Percentiles rank a stretch among this genome's conserved stretches.
phyloP scores from a whole-genome alignment of 208 protist species.

The Crithidia thermophila region DNA sequence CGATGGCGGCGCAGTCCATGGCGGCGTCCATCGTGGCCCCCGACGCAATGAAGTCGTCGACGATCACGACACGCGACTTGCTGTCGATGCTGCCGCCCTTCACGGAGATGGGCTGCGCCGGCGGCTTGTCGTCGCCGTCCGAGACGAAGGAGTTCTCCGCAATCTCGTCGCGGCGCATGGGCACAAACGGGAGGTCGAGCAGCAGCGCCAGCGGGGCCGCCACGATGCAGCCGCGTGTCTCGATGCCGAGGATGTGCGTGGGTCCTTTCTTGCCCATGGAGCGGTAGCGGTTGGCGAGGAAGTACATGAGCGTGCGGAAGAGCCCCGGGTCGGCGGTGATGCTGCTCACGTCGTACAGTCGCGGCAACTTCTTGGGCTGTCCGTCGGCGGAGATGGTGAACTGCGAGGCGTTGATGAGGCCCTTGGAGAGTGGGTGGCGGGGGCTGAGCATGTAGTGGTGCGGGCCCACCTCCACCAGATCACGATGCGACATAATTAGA shows the following conservation, averaged over 20 bases:
- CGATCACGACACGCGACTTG: conserved; percentile 72
- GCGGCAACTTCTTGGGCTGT: conserved; percentile 9
- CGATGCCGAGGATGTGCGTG: conserved; percentile 79
- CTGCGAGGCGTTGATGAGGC: conserved; percentile 23
- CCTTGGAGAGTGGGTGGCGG: conserved; percentile 34
- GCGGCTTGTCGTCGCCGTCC: conserved; percentile 41
- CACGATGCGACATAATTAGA: conserved; percentile 9
- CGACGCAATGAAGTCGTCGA: conserved; percentile 91
- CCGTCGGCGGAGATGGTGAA: conserved; percentile 10
- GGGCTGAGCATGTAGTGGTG: conserved; percentile 50
- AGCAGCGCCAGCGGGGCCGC: conserved; percentile 76
- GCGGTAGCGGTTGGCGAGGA: conserved; percentile 68
- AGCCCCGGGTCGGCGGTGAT: conserved; percentile 76
- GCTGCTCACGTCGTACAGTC: conserved; percentile 86
- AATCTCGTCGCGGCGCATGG: conserved; percentile 53
- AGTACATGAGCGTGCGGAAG: conserved; percentile 66
- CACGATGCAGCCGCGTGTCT: conserved; percentile 80
- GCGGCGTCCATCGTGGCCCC: conserved; percentile 70
- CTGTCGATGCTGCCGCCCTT: conserved; percentile 62
- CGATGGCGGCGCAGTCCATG: conserved; percentile 68
- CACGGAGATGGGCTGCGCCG: conserved; percentile 41
- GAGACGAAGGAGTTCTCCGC: conserved; percentile 32
- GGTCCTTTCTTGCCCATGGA: conserved; percentile 53
- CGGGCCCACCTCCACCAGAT: conserved; percentile 37
- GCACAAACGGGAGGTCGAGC: conserved; percentile 81